Percentiles rank a stretch among this genome's conserved stretches.
phyloP scores from a whole-genome alignment of 306 rosid species.

The Quercus parvula region DNA sequence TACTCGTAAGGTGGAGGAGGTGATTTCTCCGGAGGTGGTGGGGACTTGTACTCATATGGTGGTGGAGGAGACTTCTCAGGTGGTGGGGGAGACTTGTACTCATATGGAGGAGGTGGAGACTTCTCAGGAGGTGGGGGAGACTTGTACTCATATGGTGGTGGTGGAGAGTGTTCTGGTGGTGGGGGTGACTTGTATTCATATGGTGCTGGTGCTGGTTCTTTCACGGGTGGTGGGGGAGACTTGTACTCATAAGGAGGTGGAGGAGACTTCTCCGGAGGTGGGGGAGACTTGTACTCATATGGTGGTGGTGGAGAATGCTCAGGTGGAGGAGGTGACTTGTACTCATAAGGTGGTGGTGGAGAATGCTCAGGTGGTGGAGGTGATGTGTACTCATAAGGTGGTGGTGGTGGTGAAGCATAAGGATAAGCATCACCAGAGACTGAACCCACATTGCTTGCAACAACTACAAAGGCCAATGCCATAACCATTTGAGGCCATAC shows the following conservation, averaged over 20 bases:
- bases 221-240: conserved; percentile 10
- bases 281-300: conserved; percentile 32
- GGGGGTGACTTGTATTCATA: conserved; percentile 34
- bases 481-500: conserved; percentile 61
- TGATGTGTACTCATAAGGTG: conserved; percentile 39
- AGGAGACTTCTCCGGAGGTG: not conserved
- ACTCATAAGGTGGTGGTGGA: conserved; percentile 16
- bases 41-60: conserved; percentile 10
- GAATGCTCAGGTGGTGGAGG: conserved; percentile 17
- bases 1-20: conserved; percentile 5
- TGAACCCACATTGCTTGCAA: conserved; percentile 55
- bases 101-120: not conserved
- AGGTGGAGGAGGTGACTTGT: conserved; percentile 49
- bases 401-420: conserved; percentile 77
- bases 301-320: conserved; percentile 13
- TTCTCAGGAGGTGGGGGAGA: conserved; percentile 10
- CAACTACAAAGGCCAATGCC: conserved; percentile 50
- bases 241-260: conserved; percentile 25
- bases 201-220: not conserved
- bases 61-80: conserved; percentile 11
- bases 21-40: not conserved
- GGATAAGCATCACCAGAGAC: conserved; percentile 70
- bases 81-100: conserved; percentile 34
- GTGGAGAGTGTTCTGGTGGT: conserved; percentile 26
- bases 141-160: conserved; percentile 26